Percentiles rank a stretch among this genome's conserved stretches.
Evolutionary conservation across 768 basidiomycete genomes (phyloP).

Genomic region (Lenzites betulinus): DNA sequence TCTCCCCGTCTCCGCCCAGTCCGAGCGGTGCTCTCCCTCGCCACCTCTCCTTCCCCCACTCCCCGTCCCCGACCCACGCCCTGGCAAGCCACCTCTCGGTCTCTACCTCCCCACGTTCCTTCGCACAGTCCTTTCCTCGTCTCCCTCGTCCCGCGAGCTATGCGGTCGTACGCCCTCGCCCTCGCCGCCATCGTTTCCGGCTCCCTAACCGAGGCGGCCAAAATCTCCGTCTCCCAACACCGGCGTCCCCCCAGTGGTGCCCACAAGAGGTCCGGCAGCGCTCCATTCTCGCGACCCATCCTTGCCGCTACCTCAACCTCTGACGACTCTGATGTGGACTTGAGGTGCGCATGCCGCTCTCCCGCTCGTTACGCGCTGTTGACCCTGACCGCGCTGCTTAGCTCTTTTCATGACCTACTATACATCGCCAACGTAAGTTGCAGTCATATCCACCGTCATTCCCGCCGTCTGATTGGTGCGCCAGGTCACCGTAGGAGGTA

Average conservation of each 20-base stretch:
- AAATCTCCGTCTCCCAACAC: constrained; percentile 49
- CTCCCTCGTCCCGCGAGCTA: constrained; percentile 33
- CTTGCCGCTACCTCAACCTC: constrained; percentile 34
- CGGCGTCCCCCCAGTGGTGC: constrained; percentile 32
- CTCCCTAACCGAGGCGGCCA: constrained; percentile 46
- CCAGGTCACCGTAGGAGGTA: constrained; percentile 68
- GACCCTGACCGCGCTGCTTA: constrained; percentile 30
- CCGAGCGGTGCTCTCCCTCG: neutral
- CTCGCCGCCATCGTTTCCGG: constrained; percentile 42
- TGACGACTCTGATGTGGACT: constrained; percentile 36
- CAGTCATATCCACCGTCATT: neutral
- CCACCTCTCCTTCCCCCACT: constrained; percentile 8
- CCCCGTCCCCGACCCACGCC: constrained; percentile 4
- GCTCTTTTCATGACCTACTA: constrained; percentile 74
- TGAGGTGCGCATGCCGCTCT: constrained; percentile 21
- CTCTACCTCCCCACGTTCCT: constrained; percentile 25
- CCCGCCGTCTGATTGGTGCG: constrained; percentile 7
- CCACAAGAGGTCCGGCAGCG: constrained; percentile 41
- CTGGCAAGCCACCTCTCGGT: constrained; percentile 22
- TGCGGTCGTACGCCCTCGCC: constrained; percentile 43
- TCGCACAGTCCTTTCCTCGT: constrained; percentile 24
- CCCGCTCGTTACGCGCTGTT: no score
- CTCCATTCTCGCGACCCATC: constrained; percentile 23
- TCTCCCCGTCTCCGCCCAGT: neutral
- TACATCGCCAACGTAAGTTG: constrained; percentile 74